These are phyloP conservation scores for Colletotrichum australisinense DNA, from an alignment of 2,329 filamentous ascomycete species.

Conservation along the genomic window DNA sequence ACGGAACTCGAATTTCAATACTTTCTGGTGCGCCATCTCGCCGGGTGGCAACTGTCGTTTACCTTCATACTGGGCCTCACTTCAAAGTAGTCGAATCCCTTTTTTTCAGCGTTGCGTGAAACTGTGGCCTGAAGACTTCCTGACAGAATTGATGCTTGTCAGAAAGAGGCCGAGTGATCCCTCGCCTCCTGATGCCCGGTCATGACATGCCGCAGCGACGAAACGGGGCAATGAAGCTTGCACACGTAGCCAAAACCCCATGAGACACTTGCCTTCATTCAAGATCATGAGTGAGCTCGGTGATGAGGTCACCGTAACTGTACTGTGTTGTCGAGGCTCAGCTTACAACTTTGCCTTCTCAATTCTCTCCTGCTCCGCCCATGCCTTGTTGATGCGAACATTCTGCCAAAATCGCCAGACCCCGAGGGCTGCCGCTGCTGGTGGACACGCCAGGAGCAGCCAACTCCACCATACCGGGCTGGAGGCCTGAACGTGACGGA, in stretches of 20 bases:
- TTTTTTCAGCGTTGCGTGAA: not conserved
- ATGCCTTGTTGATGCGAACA: conserved; percentile 74
- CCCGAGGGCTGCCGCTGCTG: conserved; percentile 76
- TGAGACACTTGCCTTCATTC: not conserved
- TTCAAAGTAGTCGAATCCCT: not conserved
- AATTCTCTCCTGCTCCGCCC: conserved; percentile 70
- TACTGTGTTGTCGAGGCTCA: not conserved
- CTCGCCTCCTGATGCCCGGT: not conserved
- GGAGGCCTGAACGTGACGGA: conserved; percentile 68
- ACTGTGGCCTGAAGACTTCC: not conserved
- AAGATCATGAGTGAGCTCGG: not conserved
- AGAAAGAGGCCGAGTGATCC: not conserved
- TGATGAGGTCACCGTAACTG: not conserved
- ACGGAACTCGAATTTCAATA: not conserved
- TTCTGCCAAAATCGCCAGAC: conserved; percentile 81
- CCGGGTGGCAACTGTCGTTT: not conserved
- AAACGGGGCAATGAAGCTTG: not conserved
- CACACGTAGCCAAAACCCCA: not conserved
- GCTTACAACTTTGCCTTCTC: conserved; percentile 55
- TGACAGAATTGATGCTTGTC: not conserved
- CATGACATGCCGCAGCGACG: not conserved
- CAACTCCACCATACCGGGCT: conserved; percentile 90
- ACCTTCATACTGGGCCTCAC: not conserved
- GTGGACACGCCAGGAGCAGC: conserved; percentile 76
- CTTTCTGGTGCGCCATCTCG: not conserved